These are phyloP conservation scores for Suillus paluster DNA, from an alignment of 768 basidiomycete genomes.

Conservation along the genomic window DNA sequence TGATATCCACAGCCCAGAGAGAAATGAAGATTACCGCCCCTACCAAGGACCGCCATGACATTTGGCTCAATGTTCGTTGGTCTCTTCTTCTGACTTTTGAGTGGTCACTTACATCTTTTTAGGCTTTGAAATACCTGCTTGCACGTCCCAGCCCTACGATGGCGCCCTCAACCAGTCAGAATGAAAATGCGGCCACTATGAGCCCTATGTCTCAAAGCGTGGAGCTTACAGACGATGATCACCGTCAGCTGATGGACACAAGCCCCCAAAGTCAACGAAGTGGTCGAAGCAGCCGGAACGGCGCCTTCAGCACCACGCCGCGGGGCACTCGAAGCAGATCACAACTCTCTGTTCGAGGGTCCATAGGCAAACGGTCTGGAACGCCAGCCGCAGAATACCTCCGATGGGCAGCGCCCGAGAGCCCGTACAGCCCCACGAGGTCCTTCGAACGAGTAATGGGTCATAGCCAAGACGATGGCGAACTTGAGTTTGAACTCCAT, in stretches of 20 bases:
- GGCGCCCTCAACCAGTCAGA: constrained; percentile 30
- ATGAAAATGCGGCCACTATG: constrained; percentile 41
- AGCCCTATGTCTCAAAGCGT: constrained; percentile 52
- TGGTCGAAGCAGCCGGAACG: constrained; percentile 58
- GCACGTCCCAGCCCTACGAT: constrained; percentile 60
- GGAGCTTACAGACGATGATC: constrained; percentile 57
- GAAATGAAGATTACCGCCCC: constrained; percentile 99
- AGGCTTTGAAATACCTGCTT: constrained; percentile 93
- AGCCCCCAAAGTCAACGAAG: constrained; percentile 82
- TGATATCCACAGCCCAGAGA: constrained; percentile 90
- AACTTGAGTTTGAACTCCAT: constrained; percentile 84
- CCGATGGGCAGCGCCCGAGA: constrained; percentile 75
- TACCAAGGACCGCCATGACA: constrained; percentile 94
- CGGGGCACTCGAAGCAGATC: constrained; percentile 80
- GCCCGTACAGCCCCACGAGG: constrained; percentile 74
- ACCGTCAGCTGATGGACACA: constrained; percentile 48
- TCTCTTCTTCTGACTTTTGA: constrained; percentile 13
- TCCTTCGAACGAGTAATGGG: constrained; percentile 62
- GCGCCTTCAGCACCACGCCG: constrained; percentile 77
- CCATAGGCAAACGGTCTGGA: constrained; percentile 83
- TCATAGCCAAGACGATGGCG: constrained; percentile 54
- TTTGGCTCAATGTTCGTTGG: constrained; percentile 87
- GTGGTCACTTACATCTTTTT: constrained; percentile 13
- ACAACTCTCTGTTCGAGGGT: constrained; percentile 71
- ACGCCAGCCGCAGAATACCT: constrained; percentile 94